Percentiles rank a stretch among this genome's conserved stretches.
These are phyloP conservation scores for Mrakia blollopis DNA, from an alignment of 768 basidiomycete genomes.

Conservation along the genomic window DNA sequence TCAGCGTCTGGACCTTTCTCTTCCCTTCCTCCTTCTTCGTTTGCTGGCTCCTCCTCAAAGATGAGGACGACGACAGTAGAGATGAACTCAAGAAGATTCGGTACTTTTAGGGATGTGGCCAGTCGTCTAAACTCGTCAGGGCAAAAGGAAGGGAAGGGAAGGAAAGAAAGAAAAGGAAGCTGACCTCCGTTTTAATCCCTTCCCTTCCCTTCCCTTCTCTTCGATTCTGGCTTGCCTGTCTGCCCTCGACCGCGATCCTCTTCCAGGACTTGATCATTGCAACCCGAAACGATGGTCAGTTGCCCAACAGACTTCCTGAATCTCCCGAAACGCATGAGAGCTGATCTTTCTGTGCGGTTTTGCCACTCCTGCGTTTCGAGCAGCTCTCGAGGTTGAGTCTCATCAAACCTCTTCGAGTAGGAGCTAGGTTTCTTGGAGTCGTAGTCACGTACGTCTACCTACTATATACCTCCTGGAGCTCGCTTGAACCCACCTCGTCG, in stretches of 20 bases:
- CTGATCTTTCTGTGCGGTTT: too few species aligned
- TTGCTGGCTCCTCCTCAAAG: too few species aligned
- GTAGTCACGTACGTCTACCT: slow-evolving; percentile 75
- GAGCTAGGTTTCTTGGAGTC: slow-evolving; percentile 79
- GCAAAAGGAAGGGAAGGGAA: too few species aligned
- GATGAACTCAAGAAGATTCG: slow-evolving; percentile 42
- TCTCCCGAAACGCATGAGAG: too few species aligned
- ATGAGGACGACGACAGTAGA: slow-evolving; percentile 49
- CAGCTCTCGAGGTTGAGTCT: slow-evolving; percentile 70
- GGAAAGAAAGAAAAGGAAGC: too few species aligned
- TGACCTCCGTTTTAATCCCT: not conserved
- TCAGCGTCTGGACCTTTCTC: not conserved
- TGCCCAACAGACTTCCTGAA: not conserved
- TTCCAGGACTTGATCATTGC: slow-evolving; percentile 91
- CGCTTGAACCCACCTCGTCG: not conserved
- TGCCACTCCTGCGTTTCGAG: not conserved
- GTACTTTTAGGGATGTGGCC: slow-evolving; percentile 95
- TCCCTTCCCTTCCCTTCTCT: not conserved
- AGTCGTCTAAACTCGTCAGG: slow-evolving; percentile 43
- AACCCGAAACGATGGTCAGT: slow-evolving; percentile 68
- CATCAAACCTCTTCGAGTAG: slow-evolving; percentile 75
- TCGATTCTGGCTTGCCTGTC: too few species aligned
- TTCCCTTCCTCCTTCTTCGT: not conserved
- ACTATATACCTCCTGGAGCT: not conserved
- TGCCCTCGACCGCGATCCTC: too few species aligned